These are phyloP conservation scores for Craspedostauros australis DNA, from an alignment of 108 stramenopile genomes.

Conservation along the genomic window DNA sequence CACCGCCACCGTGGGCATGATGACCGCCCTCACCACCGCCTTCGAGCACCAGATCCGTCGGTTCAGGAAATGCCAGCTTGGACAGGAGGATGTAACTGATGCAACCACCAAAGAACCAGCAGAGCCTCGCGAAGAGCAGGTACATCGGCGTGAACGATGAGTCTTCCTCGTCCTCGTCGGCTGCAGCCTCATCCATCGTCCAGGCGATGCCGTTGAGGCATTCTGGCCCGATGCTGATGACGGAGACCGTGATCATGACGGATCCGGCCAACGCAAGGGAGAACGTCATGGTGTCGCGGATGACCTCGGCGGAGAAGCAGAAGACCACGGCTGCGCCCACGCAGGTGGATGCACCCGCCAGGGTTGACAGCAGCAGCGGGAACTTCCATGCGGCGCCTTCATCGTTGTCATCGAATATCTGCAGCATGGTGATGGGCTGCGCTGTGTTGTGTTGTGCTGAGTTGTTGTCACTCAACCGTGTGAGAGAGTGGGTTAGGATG, in stretches of 20 bases:
- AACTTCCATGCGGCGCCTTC: conserved; percentile 23
- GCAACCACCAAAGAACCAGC: conserved; percentile 18
- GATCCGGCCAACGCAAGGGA: conserved; percentile 45
- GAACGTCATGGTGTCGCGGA: conserved; percentile 46
- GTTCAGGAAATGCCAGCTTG: conserved; percentile 59
- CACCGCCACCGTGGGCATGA: no score
- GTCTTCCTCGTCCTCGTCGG: conserved; percentile 1
- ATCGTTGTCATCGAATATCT: conserved; percentile 4
- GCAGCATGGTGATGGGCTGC: no score
- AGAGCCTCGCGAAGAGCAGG: conserved; percentile 18
- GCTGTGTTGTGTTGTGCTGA: no score
- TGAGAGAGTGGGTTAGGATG: no score
- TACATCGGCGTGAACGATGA: conserved; percentile 27
- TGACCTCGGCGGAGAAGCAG: conserved; percentile 17
- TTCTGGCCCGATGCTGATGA: conserved; percentile 46
- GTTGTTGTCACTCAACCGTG: no score
- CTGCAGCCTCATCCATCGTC: background rate
- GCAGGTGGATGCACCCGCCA: conserved; percentile 70
- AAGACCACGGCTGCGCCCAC: conserved; percentile 70
- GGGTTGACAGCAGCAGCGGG: conserved; percentile 48
- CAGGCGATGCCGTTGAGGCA: conserved; percentile 24
- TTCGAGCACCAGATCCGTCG: no score
- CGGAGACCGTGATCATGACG: conserved; percentile 57
- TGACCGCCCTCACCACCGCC: no score
- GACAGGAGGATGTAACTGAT: conserved; percentile 20